phyloP scores from a whole-genome alignment of 345 rosid species.

The Theobroma cacao region DNA sequence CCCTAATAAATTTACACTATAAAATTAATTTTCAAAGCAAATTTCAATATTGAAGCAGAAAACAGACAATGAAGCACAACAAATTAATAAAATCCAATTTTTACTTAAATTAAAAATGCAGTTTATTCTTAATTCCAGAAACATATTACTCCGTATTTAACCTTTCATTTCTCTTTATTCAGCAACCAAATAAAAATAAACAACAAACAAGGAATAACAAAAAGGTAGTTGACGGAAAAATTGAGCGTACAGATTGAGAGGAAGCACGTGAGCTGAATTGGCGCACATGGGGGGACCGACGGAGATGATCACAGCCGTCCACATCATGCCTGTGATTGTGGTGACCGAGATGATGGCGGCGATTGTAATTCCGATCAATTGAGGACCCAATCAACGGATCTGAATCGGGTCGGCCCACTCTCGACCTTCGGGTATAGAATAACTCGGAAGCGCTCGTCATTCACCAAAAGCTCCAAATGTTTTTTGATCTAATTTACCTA shows the following conservation, averaged over 20 bases:
- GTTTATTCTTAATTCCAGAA: not conserved
- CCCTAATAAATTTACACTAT: not conserved
- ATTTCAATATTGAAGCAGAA: not conserved
- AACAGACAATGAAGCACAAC: not conserved
- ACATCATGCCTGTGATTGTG: slow-evolving; percentile 48
- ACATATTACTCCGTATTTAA: not conserved
- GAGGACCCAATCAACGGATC: slow-evolving; percentile 39
- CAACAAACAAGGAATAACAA: not conserved
- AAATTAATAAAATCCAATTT: not conserved
- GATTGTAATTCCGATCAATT: slow-evolving; percentile 43
- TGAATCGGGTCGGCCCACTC: slow-evolving; percentile 50
- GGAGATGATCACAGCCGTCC: slow-evolving; percentile 58
- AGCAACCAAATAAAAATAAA: not conserved
- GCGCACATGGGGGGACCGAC: slow-evolving; percentile 51
- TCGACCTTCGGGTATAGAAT: slow-evolving; percentile 77
- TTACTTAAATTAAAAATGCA: not conserved
- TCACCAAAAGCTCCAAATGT: slow-evolving; percentile 27
- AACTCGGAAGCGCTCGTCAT: slow-evolving; percentile 96
- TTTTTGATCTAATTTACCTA: not conserved
- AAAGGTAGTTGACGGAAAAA: not conserved
- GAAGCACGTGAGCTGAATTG: slow-evolving; percentile 34
- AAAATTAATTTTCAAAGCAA: not conserved
- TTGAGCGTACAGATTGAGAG: slow-evolving; percentile 39
- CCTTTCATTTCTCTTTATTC: not conserved
- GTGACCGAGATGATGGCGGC: slow-evolving; percentile 37